Evolutionary conservation across 345 rosid species (phyloP), one percentile per base, ranked within the genome.

Genomic region (Moricandia moricandioides): DNA sequence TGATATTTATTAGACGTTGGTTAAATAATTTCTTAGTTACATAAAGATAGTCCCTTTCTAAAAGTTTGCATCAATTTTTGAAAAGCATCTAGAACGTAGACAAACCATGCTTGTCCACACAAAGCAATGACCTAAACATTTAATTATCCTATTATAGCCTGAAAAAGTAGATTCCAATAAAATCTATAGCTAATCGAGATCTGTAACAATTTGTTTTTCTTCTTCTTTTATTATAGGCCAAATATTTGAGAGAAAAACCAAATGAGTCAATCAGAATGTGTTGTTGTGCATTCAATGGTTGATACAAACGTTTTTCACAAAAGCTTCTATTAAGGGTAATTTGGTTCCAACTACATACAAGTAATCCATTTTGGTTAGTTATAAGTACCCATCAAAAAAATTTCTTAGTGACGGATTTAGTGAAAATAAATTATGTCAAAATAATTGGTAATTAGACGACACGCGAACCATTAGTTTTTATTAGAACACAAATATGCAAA

Each of bases 31-130:
- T 18, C 6, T n/a, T 1, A 65, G 76, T 35, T 65, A 33, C 76
- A 59, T 65, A 71, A 71, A 77, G 80, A 78, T 39, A 60, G 69
- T 60, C 73, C 63, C 69, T 65, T 71, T 78, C 77, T 21, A 72
- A 78, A 77, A 77, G 80, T 58, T 47, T 47, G 14, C 67, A 71
- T 77, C 62, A 77, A 45, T 11, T 71, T 77, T 65, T 57, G 62
- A 71, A 77, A 77, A 77, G 80, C 67, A 77, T 34, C 62, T 64
- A 70, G 52, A 70, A 77, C 80, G 67, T 77, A 64, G 62, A 77
- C 65, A 72, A 71, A 35, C 63, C 62, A 78, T 49, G 9, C 76
- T 70, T 76, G 80, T 76, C 75, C 80, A 47, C 72, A 71, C 69
- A 71, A 71, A 78, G 68, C 62, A 71, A 71, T 65, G 56, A 78